Conservation (phyloP, 2,329 filamentous ascomycete genomes). For the Ophiocordyceps camponoti-leonardi region DNA sequence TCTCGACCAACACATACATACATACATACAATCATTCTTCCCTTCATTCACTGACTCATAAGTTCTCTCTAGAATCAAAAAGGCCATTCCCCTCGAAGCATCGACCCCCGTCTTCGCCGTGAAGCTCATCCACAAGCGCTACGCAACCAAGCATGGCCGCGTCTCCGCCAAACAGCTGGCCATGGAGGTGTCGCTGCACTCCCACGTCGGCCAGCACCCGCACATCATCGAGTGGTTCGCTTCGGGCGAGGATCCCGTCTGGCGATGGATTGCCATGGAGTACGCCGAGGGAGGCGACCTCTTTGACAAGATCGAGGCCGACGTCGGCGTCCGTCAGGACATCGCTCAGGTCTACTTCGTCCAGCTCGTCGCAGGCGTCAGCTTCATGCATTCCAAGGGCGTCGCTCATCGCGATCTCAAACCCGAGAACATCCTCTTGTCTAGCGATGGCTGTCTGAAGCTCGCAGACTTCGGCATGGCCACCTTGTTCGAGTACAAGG, state of each 20-base stretch:
- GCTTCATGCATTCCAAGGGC: slow-evolving; percentile 91
- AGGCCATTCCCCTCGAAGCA: slow-evolving; percentile 60
- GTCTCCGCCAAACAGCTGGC: slow-evolving; percentile 78
- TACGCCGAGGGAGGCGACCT: slow-evolving; percentile 87
- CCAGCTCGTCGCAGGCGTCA: slow-evolving; percentile 77
- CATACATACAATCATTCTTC: neutral
- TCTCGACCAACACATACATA: neutral
- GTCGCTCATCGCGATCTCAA: slow-evolving; percentile 86
- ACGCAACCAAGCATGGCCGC: slow-evolving; percentile 76
- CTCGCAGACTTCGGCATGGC: slow-evolving; percentile 94
- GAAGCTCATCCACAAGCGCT: slow-evolving; percentile 97
- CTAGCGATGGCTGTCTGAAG: slow-evolving; percentile 71
- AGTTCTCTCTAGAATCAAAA: slow-evolving; percentile 55
- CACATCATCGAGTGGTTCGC: slow-evolving; percentile 92
- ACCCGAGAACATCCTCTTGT: slow-evolving; percentile 89
- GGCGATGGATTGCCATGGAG: slow-evolving; percentile 99
- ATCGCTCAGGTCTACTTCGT: slow-evolving; percentile 94
- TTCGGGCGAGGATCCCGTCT: slow-evolving; percentile 66
- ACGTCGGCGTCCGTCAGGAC: slow-evolving; percentile 84
- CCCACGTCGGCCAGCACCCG: slow-evolving; percentile 70
- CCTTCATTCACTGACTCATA: neutral
- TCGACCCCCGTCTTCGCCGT: slow-evolving; percentile 75
- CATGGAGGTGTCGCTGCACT: slow-evolving; percentile 84
- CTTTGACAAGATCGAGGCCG: slow-evolving; percentile 98
- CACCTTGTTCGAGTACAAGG: slow-evolving; percentile 81